Evolutionary conservation across 163 green algal species (phyloP).

Genomic region (Scenedesmus sp.): DNA sequence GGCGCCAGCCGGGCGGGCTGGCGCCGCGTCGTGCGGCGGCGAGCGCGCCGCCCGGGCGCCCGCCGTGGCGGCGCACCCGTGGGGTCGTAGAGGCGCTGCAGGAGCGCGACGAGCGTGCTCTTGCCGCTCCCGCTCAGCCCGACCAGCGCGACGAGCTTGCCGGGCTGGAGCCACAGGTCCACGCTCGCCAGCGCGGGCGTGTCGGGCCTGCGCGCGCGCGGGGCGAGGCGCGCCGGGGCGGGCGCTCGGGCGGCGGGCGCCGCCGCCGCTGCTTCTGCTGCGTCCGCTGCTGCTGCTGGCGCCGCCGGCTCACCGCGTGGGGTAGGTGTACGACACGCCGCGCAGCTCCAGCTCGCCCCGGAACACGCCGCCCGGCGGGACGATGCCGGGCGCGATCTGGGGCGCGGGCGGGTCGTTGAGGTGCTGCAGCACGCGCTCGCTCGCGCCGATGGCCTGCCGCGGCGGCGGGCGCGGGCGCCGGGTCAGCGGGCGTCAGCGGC

Average conservation of each 20-base stretch:
- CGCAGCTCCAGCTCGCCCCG: constrained; percentile 56
- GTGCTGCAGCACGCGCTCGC: constrained; percentile 79
- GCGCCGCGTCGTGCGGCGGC: no score
- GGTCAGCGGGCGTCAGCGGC: no score
- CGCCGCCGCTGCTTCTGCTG: no score
- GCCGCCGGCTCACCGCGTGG: constrained; percentile 22
- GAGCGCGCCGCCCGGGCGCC: no score
- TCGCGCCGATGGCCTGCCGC: constrained; percentile 72
- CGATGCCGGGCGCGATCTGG: constrained; percentile 63
- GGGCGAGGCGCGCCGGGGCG: no score
- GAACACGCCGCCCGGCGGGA: constrained; percentile 47
- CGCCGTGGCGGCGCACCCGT: constrained; percentile 27
- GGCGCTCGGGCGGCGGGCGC: no score
- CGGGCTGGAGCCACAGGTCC: constrained; percentile 34
- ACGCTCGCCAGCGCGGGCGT: constrained; percentile 52
- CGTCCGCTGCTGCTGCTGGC: no score
- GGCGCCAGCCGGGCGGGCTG: no score
- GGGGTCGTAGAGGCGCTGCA: constrained; percentile 88
- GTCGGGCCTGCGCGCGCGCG: constrained; percentile 50
- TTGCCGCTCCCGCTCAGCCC: constrained; percentile 84
- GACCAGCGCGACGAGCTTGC: constrained; percentile 80
- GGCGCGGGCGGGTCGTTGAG: constrained; percentile 66
- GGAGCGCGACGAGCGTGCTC: constrained; percentile 79
- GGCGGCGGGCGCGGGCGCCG: no score
- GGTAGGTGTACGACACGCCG: constrained; percentile 52